Evolutionary conservation across 805 yeast genomes (phyloP).

Genomic region (Zygotorulaspora chibaensis): DNA sequence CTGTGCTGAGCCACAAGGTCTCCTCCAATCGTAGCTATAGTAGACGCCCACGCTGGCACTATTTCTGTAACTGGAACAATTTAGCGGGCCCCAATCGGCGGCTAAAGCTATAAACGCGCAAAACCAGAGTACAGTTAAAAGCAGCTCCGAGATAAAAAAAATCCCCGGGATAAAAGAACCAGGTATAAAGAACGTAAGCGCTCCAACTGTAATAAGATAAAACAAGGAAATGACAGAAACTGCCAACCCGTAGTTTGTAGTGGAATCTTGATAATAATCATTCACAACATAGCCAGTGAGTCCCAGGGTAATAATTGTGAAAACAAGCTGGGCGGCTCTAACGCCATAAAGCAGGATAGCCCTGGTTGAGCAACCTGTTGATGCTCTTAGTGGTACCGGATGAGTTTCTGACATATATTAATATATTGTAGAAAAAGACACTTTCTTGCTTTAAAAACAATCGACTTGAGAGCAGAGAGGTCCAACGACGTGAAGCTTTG

Average conservation of each 20-base stretch:
- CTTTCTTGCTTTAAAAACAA: no score
- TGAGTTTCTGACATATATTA: no score
- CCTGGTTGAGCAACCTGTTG: no score
- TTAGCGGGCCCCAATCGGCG: constrained; percentile 1
- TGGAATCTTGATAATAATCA: background rate
- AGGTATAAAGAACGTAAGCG: background rate
- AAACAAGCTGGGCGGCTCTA: constrained; percentile 3
- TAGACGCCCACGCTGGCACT: background rate
- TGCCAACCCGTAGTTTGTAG: constrained; percentile 4
- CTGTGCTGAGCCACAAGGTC: constrained; percentile 3
- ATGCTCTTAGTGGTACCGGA: no score
- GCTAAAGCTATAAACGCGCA: constrained; percentile 8
- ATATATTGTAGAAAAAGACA: no score
- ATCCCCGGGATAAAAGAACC: constrained; percentile 5
- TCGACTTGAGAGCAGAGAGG: no score
- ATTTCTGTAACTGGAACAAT: background rate
- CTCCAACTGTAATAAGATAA: constrained; percentile 1
- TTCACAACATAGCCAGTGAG: constrained; percentile 3
- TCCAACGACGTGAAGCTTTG: no score
- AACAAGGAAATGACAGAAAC: constrained; percentile 6
- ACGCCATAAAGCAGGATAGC: background rate
- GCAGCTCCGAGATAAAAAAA: background rate
- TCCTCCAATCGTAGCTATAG: background rate
- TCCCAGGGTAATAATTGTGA: constrained; percentile 4
- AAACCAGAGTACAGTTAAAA: constrained; percentile 6